Percentiles rank a stretch among this genome's conserved stretches.
Evolutionary conservation across 2,329 filamentous ascomycete genomes (phyloP).

Genomic region (Xylariaceae sp.): DNA sequence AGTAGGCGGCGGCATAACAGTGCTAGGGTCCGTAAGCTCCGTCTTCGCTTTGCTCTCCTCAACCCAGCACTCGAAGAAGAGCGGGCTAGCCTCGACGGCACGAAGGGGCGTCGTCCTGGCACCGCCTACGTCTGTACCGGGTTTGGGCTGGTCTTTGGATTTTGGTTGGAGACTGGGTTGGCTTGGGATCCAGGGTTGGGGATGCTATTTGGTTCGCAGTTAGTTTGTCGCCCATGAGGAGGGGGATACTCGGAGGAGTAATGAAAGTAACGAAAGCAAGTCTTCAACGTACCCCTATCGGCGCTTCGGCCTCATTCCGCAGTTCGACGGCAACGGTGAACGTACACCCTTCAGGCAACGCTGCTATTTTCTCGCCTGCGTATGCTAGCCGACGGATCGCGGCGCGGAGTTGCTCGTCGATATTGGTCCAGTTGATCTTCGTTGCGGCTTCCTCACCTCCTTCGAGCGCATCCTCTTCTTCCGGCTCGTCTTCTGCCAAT

Average conservation of each 20-base stretch:
- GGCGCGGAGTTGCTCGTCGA: slow-evolving; percentile 70
- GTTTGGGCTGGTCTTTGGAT: slow-evolving; percentile 29
- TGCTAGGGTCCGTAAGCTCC: no score
- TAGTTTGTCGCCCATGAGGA: slow-evolving; percentile 3
- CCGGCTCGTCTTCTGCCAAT: slow-evolving; percentile 1
- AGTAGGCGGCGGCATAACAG: slow-evolving; percentile 10
- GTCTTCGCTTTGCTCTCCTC: slow-evolving; percentile 51
- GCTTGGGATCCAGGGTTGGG: slow-evolving; percentile 59
- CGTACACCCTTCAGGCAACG: slow-evolving; percentile 62
- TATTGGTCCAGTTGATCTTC: slow-evolving; percentile 51
- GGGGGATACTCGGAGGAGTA: neutral
- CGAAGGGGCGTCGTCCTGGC: slow-evolving; percentile 47
- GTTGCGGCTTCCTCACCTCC: neutral
- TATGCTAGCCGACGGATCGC: slow-evolving; percentile 61
- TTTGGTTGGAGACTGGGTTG: slow-evolving; percentile 43
- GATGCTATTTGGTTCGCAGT: slow-evolving; percentile 45
- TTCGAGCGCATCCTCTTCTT: neutral
- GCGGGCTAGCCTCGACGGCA: slow-evolving; percentile 52
- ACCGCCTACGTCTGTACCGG: slow-evolving; percentile 35
- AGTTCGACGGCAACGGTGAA: slow-evolving; percentile 76
- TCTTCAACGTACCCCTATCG: slow-evolving; percentile 49
- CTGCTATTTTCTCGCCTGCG: slow-evolving; percentile 52
- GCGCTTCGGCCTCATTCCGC: slow-evolving; percentile 54
- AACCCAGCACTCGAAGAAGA: slow-evolving; percentile 65
- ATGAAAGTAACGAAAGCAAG: no score